phyloP scores from a whole-genome alignment of 148 eudicot species.

The Diospyros kaki region DNA sequence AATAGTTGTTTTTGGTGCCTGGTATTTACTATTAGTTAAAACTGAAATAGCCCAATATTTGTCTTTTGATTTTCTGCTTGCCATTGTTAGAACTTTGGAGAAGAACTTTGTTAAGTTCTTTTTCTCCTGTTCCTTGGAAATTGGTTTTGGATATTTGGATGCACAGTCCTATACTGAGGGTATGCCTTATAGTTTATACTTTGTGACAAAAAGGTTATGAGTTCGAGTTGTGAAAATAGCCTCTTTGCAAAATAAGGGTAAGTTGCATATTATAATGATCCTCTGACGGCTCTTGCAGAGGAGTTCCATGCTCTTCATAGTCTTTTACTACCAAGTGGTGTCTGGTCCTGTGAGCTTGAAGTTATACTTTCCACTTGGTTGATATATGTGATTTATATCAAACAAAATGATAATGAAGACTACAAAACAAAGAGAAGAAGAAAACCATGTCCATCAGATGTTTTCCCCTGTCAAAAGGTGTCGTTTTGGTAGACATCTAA shows the following conservation, averaged over 20 bases:
- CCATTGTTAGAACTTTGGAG: not conserved
- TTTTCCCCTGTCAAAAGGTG: not conserved
- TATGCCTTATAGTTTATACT: no score
- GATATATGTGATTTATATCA: not conserved
- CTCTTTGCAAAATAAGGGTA: no score
- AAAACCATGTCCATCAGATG: not conserved
- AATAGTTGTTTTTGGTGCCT: not conserved
- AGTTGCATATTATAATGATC: no score
- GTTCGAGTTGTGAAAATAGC: no score
- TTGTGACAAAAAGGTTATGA: no score
- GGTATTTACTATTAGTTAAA: not conserved
- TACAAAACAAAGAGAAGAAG: not conserved
- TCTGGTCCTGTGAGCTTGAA: constrained; percentile 9
- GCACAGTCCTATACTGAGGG: no score
- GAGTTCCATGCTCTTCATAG: not conserved
- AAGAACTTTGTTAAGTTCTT: not conserved
- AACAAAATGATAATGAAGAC: constrained; percentile 1
- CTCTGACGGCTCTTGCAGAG: no score
- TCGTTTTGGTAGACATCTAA: not conserved
- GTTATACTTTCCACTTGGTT: not conserved
- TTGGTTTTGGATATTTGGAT: not conserved
- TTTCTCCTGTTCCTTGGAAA: not conserved
- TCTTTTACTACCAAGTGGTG: not conserved
- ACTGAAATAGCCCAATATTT: constrained; percentile 6
- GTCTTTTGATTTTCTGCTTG: not conserved